Evolutionary conservation across 73 alveolate species (phyloP), one percentile per base, ranked within the genome.

Genomic region (Effrenium voratum): DNA sequence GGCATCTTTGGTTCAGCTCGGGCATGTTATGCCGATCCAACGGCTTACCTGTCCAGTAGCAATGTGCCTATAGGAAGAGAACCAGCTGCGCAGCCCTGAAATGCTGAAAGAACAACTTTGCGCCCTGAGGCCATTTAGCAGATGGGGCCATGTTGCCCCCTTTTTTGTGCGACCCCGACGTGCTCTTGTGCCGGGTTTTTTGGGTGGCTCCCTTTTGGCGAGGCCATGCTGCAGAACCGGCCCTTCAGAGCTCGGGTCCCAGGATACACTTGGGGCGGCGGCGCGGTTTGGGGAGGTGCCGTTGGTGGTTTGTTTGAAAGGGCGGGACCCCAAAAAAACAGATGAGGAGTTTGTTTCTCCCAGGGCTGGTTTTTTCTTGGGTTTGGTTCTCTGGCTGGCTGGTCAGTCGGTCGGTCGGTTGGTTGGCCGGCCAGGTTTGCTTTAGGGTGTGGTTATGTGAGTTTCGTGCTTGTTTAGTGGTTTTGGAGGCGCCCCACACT

Each of bases 191-290:
- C 79, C 15, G 41, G 41, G n/a, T n/a, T n/a, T n/a, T n/a, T n/a
- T n/a, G n/a, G n/a, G n/a, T n/a, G n/a, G n/a, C n/a, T n/a, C n/a
- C n/a, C n/a, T n/a, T n/a, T n/a, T n/a, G 8, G 66, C 84, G 4
- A 87, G 96, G 96, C 96, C 38, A 88, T 88, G 96, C 41, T 88
- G 75, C 96, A 88, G 52, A 88, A 88, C 30, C 96, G 96, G 22
- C 96, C 96, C 32, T 88, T 88, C 46, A 47, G 96, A 19, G 96
- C 49, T 32, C n/a, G n/a, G n/a, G n/a, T n/a, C n/a, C n/a, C n/a
- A n/a, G n/a, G n/a, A n/a, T n/a, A n/a, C n/a, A n/a, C n/a, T n/a
- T n/a, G n/a, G n/a, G n/a, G n/a, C n/a, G n/a, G n/a, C n/a, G n/a
- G n/a, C n/a, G n/a, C n/a, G n/a, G n/a, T n/a, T n/a, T 70, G 81